phyloP scores from a whole-genome alignment of 2,329 filamentous ascomycete genomes.

The Zasmidium citrigriseum region DNA sequence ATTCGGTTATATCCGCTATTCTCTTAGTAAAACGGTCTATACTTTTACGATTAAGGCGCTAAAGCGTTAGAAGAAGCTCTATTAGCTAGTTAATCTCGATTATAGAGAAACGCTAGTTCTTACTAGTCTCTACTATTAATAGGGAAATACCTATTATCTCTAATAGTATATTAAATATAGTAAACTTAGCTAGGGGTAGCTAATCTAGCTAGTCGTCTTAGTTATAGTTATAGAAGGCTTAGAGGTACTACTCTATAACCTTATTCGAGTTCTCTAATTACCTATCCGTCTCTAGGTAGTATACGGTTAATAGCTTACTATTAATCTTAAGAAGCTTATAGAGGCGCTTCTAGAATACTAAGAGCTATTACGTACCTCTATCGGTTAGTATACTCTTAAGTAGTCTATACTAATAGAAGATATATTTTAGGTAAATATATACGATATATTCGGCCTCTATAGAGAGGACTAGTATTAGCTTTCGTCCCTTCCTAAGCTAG shows the following conservation, averaged over 20 bases:
- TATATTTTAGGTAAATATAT: no score
- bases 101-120: no score
- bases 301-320: background rate
- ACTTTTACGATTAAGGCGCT: background rate
- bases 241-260: conserved; percentile 1
- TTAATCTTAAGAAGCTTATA: background rate
- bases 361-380: background rate
- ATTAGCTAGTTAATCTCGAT: background rate
- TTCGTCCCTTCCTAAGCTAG: no score
- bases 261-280: conserved; percentile 1
- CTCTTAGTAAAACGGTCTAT: background rate
- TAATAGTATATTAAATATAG: background rate
- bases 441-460: no score
- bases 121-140: background rate
- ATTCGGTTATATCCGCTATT: background rate
- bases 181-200: background rate
- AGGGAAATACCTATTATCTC: background rate
- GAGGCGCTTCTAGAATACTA: background rate
- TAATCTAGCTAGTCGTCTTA: conserved; percentile 1
- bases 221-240: background rate
- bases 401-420: no score
- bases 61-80: no score
- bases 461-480: no score
- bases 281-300: background rate
- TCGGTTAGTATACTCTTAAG: no score